Conservation (phyloP, 345 rosid species). For the Eucalyptus cloeziana region DNA sequence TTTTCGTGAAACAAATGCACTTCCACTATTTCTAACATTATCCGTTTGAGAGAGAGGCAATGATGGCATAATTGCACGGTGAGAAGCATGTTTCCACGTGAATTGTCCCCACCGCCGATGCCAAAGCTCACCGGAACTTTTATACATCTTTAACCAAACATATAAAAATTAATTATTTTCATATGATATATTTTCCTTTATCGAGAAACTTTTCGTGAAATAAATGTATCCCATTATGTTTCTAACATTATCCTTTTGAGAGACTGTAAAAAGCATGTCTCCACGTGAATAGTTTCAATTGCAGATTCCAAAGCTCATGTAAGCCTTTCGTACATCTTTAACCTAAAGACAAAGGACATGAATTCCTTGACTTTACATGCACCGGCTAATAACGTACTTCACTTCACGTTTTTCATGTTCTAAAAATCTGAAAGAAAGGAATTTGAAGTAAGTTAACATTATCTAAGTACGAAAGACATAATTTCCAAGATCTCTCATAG, state of each 20-base stretch:
- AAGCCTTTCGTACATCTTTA: not conserved
- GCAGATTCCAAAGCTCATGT: not conserved
- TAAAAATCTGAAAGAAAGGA: not conserved
- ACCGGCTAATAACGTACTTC: not conserved
- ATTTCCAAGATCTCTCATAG: not conserved
- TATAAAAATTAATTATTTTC: no score
- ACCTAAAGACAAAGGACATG: not conserved
- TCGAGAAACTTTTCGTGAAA: no score
- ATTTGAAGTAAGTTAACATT: not conserved
- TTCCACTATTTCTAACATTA: no score
- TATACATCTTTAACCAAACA: not conserved
- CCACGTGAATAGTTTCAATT: not conserved
- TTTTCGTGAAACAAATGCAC: no score
- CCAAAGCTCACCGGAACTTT: not conserved
- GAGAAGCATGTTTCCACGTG: not conserved
- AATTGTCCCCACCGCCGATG: no score
- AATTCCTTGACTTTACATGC: not conserved
- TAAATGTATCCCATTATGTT: no score
- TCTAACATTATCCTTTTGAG: no score
- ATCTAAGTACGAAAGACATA: not conserved
- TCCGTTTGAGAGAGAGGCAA: no score
- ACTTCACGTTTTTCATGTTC: not conserved
- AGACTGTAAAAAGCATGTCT: not conserved
- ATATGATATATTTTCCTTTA: no score
- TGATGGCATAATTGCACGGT: not conserved